Percentiles rank a stretch among this genome's conserved stretches.
Conservation (phyloP, 768 basidiomycete genomes). For the Mycena capillaripes region DNA sequence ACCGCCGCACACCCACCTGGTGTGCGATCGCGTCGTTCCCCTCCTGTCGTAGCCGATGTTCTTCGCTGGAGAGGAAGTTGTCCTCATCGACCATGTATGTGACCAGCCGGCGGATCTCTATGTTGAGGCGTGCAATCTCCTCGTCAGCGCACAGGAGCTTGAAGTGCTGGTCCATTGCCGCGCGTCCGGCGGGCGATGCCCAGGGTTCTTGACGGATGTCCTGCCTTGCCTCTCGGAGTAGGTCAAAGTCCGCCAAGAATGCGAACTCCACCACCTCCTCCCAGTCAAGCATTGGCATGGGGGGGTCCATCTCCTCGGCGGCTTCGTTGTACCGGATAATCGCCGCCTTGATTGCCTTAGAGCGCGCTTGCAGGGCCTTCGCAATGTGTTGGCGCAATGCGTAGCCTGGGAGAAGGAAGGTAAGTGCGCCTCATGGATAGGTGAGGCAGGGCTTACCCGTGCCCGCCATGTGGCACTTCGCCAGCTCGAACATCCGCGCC, state of each 20-base stretch:
- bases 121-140: background rate
- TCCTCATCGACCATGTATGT: background rate
- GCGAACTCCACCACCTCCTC: slow-evolving; percentile 40
- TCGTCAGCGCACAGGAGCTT: background rate
- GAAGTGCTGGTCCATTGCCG: slow-evolving; percentile 32
- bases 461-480: slow-evolving; percentile 21
- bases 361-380: slow-evolving; percentile 31
- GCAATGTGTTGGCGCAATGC: slow-evolving; percentile 36
- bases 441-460: background rate
- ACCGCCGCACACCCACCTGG: background rate
- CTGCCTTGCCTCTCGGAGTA: slow-evolving; percentile 25
- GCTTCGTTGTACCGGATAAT: slow-evolving; percentile 32
- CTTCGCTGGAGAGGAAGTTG: background rate
- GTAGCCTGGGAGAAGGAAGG: slow-evolving; percentile 24
- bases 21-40: background rate
- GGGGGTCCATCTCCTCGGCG: slow-evolving; percentile 4
- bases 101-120: background rate
- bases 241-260: slow-evolving; percentile 32
- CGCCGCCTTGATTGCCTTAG: slow-evolving; percentile 18
- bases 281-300: slow-evolving; percentile 31
- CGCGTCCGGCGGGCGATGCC: slow-evolving; percentile 26
- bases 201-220: slow-evolving; percentile 31
- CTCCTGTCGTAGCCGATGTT: background rate
- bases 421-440: too few species aligned
- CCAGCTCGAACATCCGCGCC: slow-evolving; percentile 14